Evolutionary conservation across 2,329 filamentous ascomycete genomes (phyloP), one percentile per base, ranked within the genome.

Genomic region (Hyphodiscus sp.): DNA sequence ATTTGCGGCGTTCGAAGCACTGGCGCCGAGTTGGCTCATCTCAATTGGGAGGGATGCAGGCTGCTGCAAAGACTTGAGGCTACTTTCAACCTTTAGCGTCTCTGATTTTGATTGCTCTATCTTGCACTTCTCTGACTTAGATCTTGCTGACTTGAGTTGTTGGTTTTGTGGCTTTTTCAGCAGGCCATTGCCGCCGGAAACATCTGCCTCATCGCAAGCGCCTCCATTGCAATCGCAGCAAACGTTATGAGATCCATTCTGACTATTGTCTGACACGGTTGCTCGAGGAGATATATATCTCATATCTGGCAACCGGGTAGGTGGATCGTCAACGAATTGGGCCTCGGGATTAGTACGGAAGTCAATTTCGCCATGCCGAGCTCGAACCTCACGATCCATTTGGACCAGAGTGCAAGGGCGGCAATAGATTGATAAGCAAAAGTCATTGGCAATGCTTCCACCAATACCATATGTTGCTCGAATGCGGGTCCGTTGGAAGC

Each of bases 321-420:
- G 16, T 23, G n/a, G 20, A 19, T 33, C 33, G 19, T 18, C 47
- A n/a, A 29, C 23, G 43, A 16, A 51, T 18, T 41, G 19, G 26
- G 42, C n/a, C 51, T 48, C 18, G 41, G 20, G 44, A 20, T 53
- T 52, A 7, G 45, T 60, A n/a, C 52, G 41, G n/a, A 61, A 53
- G 5, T 56, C 44, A 3, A 41, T 45, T 19, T 61, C 52, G 11
- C 64, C 71, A 60, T 76, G 73, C 50, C 74, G 64, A 11, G 64
- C 65, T 48, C 66, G 65, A 4, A 77, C 64, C 58, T 77, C 74
- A 33, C 71, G 65, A 61, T 76, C 74, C 56, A 72, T 71, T 59
- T 74, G 71, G 50, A 75, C 69, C 1, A 69, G 63, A 10, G 68
- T 65, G 53, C 74, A 76, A 47, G 68, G 69, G 13, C 67, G 68